Percentiles rank a stretch among this genome's conserved stretches.
Conservation (phyloP, 371 early-diverging fungal genomes). For the Mortierella sp. region DNA sequence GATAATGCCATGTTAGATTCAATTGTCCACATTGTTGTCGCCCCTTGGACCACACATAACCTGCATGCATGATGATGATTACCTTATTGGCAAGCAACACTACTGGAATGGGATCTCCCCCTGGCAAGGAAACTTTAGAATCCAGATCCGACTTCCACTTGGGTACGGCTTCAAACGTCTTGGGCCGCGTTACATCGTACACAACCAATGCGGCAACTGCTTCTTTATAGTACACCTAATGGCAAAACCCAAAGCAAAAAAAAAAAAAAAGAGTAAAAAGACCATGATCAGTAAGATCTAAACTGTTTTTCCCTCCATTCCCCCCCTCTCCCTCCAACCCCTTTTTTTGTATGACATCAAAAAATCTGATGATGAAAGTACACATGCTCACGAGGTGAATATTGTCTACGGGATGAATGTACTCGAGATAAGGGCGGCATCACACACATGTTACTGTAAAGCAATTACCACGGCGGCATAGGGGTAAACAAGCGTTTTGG, state of each 20-base stretch:
- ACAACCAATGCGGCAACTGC: constrained; percentile 83
- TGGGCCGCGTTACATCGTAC: constrained; percentile 79
- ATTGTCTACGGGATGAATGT: too few species aligned
- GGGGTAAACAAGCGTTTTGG: too few species aligned
- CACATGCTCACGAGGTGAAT: constrained; percentile 3
- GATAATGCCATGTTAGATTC: not conserved
- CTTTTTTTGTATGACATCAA: not conserved
- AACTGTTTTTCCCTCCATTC: not conserved
- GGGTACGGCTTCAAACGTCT: constrained; percentile 76
- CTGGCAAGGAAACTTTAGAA: constrained; percentile 69
- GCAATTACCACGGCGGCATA: too few species aligned
- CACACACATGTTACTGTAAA: too few species aligned
- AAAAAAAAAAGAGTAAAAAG: too few species aligned
- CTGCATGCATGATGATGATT: constrained; percentile 21
- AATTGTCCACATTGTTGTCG: too few species aligned
- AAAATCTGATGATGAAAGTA: not conserved
- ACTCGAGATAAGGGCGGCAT: too few species aligned
- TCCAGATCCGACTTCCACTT: constrained; percentile 81
- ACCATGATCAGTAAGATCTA: not conserved
- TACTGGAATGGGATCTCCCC: constrained; percentile 71
- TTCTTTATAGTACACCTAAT: constrained; percentile 80
- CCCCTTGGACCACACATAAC: too few species aligned
- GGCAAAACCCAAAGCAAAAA: too few species aligned
- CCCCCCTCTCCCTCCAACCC: not conserved
- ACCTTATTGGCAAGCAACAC: constrained; percentile 75